phyloP scores from a whole-genome alignment of 78 protist species.

The Polysphondylium violaceum region DNA sequence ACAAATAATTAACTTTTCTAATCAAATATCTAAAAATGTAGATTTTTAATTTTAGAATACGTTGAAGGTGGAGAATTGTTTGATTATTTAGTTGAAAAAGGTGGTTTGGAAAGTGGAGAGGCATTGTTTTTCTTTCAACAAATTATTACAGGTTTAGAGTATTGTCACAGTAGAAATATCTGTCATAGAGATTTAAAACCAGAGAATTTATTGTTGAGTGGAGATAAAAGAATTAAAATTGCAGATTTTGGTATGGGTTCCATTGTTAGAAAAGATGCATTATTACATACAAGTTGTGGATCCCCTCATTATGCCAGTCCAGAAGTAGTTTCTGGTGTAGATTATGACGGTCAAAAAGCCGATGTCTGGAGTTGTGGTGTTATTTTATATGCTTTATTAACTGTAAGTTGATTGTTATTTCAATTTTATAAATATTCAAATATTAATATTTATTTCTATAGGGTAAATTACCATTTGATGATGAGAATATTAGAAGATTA shows the following conservation, averaged over 20 bases:
- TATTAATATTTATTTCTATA: neutral
- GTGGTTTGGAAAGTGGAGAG: slow-evolving; percentile 85
- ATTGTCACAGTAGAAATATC: slow-evolving; percentile 89
- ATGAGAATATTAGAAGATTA: slow-evolving; percentile 83
- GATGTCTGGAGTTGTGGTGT: slow-evolving; percentile 95
- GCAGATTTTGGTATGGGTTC: slow-evolving; percentile 94
- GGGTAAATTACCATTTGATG: slow-evolving; percentile 96
- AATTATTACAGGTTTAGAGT: slow-evolving; percentile 90
- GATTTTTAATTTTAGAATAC: slow-evolving; percentile 93
- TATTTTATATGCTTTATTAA: slow-evolving; percentile 89
- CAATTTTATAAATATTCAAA: neutral
- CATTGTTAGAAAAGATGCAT: slow-evolving; percentile 51
- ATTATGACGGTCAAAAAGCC: slow-evolving; percentile 86
- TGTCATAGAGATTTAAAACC: slow-evolving; percentile 99
- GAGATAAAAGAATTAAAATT: slow-evolving; percentile 80
- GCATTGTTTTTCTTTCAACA: slow-evolving; percentile 91
- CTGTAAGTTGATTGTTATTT: slow-evolving; percentile 36
- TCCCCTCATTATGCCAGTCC: slow-evolving; percentile 95
- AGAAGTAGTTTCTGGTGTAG: slow-evolving; percentile 88
- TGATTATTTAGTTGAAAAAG: slow-evolving; percentile 88
- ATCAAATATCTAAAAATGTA: neutral
- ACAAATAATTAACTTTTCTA: neutral
- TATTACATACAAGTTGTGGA: slow-evolving; percentile 84
- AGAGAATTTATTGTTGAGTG: slow-evolving; percentile 94
- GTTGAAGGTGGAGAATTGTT: slow-evolving; percentile 96